Base-by-base conservation (phyloP, 2,329 filamentous ascomycete species). In the Apiospora pterosperma region DNA sequence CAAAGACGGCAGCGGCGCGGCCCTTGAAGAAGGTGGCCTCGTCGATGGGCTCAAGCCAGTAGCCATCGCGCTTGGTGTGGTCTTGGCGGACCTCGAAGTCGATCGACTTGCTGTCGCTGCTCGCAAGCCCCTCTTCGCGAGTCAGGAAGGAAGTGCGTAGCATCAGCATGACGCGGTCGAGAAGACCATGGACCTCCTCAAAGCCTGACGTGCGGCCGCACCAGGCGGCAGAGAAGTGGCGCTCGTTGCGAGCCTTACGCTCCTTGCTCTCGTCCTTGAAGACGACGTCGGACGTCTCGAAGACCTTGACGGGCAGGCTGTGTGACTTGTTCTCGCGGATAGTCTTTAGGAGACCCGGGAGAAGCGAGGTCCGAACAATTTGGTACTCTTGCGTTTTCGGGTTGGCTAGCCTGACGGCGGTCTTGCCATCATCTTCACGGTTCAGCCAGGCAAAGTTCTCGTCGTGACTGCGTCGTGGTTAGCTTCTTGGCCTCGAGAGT, bases 131-230 rank as follows among this genome's bases (percentile, higher is more conserved):
- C 69, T 94, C 91, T 72, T 94, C 92, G 66, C 87, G 85, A 3
- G 88, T 91, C 65, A 96, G 80, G 81, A 97, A 97, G 48, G 88
- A 87, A 59, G 88, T 91, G 74, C 91, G 91, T 67, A 99, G 86
- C 95, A 98, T 98, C 67, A 92, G 82, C 86, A 99, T 90, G 67
- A 98, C 81, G 62, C 96, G 90, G 78, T 99, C 96, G 52, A 99
- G 82, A 69, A 99, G 85, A 65, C 96, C 96, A 79, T 99, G 96
- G 3, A 99, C 93, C 68, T 96, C 84, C 80, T 99, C 96, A 78
- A 99, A 99, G 48, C 96, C 96, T 71, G 90, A 93, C 4, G 89
- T 92, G 84, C 96, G 97, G 74, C 94, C 94, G 79, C 95, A 97
- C 86, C 91, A 97, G 1, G 93, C 94, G 11, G 94, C 96, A n/a